phyloP scores from a whole-genome alignment of 306 rosid genomes.

The Potentilla sterilis region DNA sequence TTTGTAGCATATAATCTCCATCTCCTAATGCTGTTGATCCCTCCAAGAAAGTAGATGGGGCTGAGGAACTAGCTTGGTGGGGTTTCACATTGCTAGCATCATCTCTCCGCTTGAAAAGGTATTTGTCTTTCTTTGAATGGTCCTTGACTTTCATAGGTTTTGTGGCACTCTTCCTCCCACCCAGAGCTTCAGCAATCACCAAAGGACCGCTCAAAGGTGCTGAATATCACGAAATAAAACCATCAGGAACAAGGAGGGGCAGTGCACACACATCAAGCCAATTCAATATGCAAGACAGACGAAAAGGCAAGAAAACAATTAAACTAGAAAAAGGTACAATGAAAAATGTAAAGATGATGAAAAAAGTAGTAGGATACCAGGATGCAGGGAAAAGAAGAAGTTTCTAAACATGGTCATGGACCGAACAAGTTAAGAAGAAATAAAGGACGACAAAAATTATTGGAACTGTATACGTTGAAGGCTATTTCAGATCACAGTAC shows the following conservation, averaged over 20 bases:
- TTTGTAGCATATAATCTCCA: conserved; percentile 49
- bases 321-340: background rate
- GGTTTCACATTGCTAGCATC: conserved; percentile 39
- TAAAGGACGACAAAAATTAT: background rate
- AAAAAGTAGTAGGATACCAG: background rate
- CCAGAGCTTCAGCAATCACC: conserved; percentile 81
- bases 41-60: conserved; percentile 40
- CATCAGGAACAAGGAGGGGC: conserved; percentile 27
- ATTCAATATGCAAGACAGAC: conserved; percentile 5
- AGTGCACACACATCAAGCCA: conserved; percentile 1
- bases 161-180: conserved; percentile 51
- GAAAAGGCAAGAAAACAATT: background rate
- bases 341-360: background rate
- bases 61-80: conserved; percentile 33
- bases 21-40: conserved; percentile 46
- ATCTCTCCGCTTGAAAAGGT: conserved; percentile 88
- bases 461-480: background rate
- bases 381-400: background rate
- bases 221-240: conserved; percentile 36
- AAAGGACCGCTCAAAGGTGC: conserved; percentile 97
- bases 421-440: background rate
- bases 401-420: background rate
- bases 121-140: conserved; percentile 70
- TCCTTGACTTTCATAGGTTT: conserved; percentile 74
- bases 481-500: background rate